Conservation (phyloP, 768 basidiomycete genomes). For the Paxillus ammoniavirescens region DNA sequence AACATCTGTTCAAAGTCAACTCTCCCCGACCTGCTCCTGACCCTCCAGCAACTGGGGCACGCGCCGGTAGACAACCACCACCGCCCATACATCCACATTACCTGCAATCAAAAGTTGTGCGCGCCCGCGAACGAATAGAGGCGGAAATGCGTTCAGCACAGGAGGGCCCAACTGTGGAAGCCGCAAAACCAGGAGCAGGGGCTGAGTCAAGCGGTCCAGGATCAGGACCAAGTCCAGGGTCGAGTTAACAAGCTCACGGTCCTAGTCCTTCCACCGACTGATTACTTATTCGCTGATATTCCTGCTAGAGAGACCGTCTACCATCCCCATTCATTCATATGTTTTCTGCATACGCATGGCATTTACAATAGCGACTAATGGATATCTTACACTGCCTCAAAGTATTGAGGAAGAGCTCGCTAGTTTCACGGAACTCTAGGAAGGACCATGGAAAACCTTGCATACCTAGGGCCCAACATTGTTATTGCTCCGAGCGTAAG, state of each 20-base stretch:
- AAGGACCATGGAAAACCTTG: too few relatives aligned
- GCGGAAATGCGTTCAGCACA: constrained; percentile 58
- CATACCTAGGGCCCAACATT: too few relatives aligned
- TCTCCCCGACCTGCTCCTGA: constrained; percentile 60
- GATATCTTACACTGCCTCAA: neutral
- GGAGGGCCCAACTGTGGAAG: constrained; percentile 17
- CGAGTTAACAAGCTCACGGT: constrained; percentile 17
- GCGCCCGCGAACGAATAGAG: constrained; percentile 92
- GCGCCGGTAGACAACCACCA: constrained; percentile 40
- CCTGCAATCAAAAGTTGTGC: constrained; percentile 94
- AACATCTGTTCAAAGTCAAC: constrained; percentile 91
- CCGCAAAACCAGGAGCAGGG: constrained; percentile 16
- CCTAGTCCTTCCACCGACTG: neutral
- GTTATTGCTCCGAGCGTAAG: too few relatives aligned
- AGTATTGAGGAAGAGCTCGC: constrained; percentile 7
- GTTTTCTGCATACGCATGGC: constrained; percentile 12
- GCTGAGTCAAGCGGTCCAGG: constrained; percentile 15
- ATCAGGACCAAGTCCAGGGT: constrained; percentile 12
- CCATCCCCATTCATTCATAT: constrained; percentile 29
- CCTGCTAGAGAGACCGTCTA: constrained; percentile 18
- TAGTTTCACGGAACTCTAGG: too few relatives aligned
- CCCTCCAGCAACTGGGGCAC: constrained; percentile 36
- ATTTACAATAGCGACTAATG: constrained; percentile 15
- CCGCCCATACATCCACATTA: constrained; percentile 76
- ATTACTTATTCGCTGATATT: constrained; percentile 13